Evolutionary conservation across 768 basidiomycete genomes (phyloP).

Genomic region (Solioccasus polychromus): DNA sequence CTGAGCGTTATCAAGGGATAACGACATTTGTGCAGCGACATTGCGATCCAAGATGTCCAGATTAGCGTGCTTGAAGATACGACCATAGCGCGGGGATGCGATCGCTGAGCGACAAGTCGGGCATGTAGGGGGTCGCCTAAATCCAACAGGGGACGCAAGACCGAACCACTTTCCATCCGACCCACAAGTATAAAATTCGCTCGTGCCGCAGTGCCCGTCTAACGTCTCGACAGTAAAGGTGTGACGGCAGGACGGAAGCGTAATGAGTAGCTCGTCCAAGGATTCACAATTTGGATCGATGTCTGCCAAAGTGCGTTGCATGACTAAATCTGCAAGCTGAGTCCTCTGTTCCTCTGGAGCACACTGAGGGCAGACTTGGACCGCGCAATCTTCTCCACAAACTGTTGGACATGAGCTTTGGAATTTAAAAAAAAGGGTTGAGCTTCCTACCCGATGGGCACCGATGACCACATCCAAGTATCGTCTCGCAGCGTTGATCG

Average conservation of each 20-base stretch:
- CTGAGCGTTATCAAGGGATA: slow-evolving; percentile 35
- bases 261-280: slow-evolving; percentile 54
- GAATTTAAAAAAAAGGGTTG: not conserved
- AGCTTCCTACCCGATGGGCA: slow-evolving; percentile 59
- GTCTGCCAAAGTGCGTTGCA: slow-evolving; percentile 49
- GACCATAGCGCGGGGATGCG: slow-evolving; percentile 57
- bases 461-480: slow-evolving; percentile 55
- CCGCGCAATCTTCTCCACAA: slow-evolving; percentile 60
- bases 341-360: slow-evolving; percentile 35
- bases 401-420: slow-evolving; percentile 37
- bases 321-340: slow-evolving; percentile 56
- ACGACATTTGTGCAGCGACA: slow-evolving; percentile 50
- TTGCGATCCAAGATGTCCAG: slow-evolving; percentile 67
- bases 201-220: slow-evolving; percentile 55
- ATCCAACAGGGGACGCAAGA: slow-evolving; percentile 40
- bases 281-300: slow-evolving; percentile 38
- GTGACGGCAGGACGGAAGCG: slow-evolving; percentile 59
- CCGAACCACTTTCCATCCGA: slow-evolving; percentile 40
- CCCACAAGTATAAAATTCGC: slow-evolving; percentile 44
- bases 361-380: slow-evolving; percentile 56
- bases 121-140: slow-evolving; percentile 48
- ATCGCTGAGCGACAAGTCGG: slow-evolving; percentile 61
- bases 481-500: slow-evolving; percentile 48
- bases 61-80: slow-evolving; percentile 57
- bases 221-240: slow-evolving; percentile 70